Evolutionary conservation across 805 yeast genomes (phyloP).

Genomic region (Blastobotrys chiropterorum): DNA sequence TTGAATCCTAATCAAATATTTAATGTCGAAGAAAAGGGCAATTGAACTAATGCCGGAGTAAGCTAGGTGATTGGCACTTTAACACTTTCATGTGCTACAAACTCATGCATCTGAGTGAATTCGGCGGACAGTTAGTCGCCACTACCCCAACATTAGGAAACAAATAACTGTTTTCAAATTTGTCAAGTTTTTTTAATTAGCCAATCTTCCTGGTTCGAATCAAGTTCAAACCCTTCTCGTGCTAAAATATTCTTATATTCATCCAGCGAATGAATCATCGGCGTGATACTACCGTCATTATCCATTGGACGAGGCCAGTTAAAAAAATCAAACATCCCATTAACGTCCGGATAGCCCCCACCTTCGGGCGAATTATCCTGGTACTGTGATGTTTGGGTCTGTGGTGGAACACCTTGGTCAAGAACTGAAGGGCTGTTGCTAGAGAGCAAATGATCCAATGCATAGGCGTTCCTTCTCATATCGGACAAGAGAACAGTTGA

Average conservation of each 20-base stretch:
- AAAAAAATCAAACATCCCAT: slow-evolving; percentile 23
- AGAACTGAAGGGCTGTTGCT: slow-evolving; percentile 1
- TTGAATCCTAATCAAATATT: too few species aligned
- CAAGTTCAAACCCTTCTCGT: neutral
- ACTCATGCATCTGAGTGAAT: too few species aligned
- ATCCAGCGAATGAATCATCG: slow-evolving; percentile 13
- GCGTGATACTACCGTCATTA: neutral
- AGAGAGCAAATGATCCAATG: slow-evolving; percentile 21
- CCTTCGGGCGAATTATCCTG: slow-evolving; percentile 1
- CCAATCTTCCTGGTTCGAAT: neutral
- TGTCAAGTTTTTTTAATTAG: neutral
- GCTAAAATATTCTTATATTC: slow-evolving; percentile 17
- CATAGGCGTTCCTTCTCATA: slow-evolving; percentile 26
- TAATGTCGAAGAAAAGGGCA: too few species aligned
- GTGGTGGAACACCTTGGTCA: slow-evolving; percentile 2
- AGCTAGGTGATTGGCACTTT: too few species aligned
- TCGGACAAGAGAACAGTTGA: slow-evolving; percentile 22
- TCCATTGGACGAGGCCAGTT: slow-evolving; percentile 21
- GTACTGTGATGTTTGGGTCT: neutral
- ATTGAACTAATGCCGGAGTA: too few species aligned
- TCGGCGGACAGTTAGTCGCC: too few species aligned
- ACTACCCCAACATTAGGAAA: too few species aligned
- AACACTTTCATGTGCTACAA: too few species aligned
- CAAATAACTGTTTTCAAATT: too few species aligned
- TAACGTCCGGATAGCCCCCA: neutral